phyloP scores from a whole-genome alignment of 345 rosid genomes.

The Lepidium africanum region DNA sequence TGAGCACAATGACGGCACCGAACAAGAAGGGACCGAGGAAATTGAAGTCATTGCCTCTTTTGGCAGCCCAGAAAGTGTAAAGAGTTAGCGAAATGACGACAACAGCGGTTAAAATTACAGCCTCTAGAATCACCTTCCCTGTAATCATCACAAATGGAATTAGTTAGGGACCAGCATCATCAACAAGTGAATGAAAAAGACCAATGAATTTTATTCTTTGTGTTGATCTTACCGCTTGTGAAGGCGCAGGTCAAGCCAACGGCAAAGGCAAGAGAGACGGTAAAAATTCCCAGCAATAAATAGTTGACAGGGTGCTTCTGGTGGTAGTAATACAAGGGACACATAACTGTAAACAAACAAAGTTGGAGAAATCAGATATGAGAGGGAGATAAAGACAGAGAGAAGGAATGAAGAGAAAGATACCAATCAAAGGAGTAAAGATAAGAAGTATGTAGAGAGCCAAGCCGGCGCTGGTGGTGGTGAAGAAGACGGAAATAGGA shows the following conservation, averaged over 20 bases:
- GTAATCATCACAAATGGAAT: too few relatives aligned
- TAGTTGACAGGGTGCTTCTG: constrained; percentile 90
- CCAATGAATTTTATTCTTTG: too few relatives aligned
- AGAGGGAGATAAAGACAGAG: not conserved
- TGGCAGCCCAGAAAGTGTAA: constrained; percentile 95
- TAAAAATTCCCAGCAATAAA: constrained; percentile 67
- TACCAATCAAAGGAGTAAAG: constrained; percentile 67
- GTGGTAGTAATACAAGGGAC: constrained; percentile 75
- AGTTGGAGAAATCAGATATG: not conserved
- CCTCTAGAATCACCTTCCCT: constrained; percentile 78
- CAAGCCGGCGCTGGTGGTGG: constrained; percentile 49
- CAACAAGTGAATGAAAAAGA: too few relatives aligned
- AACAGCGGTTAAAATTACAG: constrained; percentile 65
- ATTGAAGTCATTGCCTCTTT: constrained; percentile 79
- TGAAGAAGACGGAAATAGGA: constrained; percentile 66
- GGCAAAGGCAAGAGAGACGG: constrained; percentile 59
- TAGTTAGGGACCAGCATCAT: too few relatives aligned
- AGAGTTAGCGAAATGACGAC: constrained; percentile 73
- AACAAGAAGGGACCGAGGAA: constrained; percentile 92
- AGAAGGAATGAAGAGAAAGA: not conserved
- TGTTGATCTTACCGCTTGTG: constrained; percentile 38
- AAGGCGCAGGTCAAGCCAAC: constrained; percentile 90
- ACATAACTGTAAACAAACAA: constrained; percentile 46
- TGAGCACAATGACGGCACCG: constrained; percentile 57
- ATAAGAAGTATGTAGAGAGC: constrained; percentile 74